Evolutionary conservation across 2,329 filamentous ascomycete species (phyloP), one percentile per base, ranked within the genome.

Genomic region (Rhynchosporium agropyri): DNA sequence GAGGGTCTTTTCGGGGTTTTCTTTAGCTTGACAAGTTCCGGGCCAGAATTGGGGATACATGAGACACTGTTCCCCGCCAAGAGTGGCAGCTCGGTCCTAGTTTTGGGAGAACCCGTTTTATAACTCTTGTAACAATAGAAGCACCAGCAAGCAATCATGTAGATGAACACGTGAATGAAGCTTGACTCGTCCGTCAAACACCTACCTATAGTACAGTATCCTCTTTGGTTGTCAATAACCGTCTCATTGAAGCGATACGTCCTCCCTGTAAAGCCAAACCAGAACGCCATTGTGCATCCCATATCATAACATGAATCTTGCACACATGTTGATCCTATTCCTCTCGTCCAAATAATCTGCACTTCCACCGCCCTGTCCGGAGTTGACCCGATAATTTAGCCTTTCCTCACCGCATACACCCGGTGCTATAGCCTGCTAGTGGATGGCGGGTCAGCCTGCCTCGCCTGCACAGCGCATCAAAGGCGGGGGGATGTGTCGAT

Each of bases 401-500:
- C 42, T 49, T 58, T 45, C 42, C 29, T 40, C 56, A 49, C 43
- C 56, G 45, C 20, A 50, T 38, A 31, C 54, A 57, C 45, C 42
- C n/a, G 26, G 29, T 43, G 31, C 9, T 49, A 31, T 49, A 58
- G 56, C 56, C 29, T 58, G 56, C 43, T 38, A 48, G 45, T 9
- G 45, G 7, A 40, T 57, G 40, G 54, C 40, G 45, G 54, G 54
- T 28, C 40, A 36, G 43, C 40, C 28, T 31, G 26, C 54, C 45
- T 13, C 8, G n/a, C 43, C 28, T 31, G 26, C 54, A 57, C 12
- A 20, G n/a, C 43, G 33, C 33, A 36, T 36, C 33, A 36, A 33
- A 12, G 31, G 54, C 40, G 31, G 40, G 40, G 43, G 20, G 20
- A 38, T 43, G 54, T 20, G n/a, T 15, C n/a, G 7, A 40, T 26